Evolutionary conservation across 169 alveolate species (phyloP).

Genomic region (Cryptosporidium sp.): DNA sequence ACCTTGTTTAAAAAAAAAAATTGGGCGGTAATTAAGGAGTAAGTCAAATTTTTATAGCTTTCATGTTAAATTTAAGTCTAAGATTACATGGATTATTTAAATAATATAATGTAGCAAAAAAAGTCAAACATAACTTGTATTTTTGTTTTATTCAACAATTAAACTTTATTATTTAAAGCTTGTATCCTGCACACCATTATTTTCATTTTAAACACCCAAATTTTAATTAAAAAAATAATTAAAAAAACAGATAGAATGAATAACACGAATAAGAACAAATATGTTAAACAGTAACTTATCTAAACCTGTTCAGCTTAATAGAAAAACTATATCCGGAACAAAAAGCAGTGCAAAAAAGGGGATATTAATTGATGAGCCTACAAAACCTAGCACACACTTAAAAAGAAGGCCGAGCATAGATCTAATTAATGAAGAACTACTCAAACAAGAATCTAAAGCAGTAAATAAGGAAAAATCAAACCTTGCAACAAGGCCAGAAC

Average conservation of each 20-base stretch:
- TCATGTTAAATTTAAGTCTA: neutral
- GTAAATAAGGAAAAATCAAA: neutral
- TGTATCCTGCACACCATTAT: slow-evolving; percentile 9
- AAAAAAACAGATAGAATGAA: neutral
- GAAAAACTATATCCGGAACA: slow-evolving; percentile 36
- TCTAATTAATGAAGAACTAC: neutral
- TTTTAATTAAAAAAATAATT: neutral
- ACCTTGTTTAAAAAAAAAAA: neutral
- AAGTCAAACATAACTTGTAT: too few relatives aligned
- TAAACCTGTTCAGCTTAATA: slow-evolving; percentile 55
- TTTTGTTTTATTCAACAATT: too few relatives aligned
- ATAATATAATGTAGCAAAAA: too few relatives aligned
- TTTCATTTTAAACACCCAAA: neutral
- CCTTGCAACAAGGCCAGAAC: slow-evolving; percentile 69
- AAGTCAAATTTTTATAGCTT: neutral
- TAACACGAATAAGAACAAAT: neutral
- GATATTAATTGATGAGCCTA: neutral
- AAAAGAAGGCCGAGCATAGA: slow-evolving; percentile 67
- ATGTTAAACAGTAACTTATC: slow-evolving; percentile 51
- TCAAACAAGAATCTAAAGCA: neutral
- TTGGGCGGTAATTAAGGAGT: neutral
- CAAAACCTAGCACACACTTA: neutral
- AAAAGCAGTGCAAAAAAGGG: slow-evolving; percentile 17
- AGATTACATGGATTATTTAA: too few relatives aligned
- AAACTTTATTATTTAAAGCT: neutral